Percentiles rank a stretch among this genome's conserved stretches.
Evolutionary conservation across 1,284 basidiomycete genomes (phyloP).

Genomic region (Pseudozyma thailandica): DNA sequence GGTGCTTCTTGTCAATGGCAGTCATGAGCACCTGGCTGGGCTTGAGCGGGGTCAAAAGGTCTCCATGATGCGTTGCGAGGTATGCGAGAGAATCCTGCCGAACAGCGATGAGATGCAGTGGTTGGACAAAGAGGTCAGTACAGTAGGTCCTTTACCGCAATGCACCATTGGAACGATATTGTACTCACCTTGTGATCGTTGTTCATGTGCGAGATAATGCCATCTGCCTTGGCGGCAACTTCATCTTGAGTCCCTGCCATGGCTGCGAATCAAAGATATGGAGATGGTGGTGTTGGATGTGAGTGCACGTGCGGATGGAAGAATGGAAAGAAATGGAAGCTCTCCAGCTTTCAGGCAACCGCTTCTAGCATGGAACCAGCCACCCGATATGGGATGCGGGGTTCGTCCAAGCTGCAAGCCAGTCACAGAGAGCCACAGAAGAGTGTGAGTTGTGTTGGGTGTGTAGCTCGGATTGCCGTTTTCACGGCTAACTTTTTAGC

Average conservation of each 20-base stretch:
- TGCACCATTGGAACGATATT: neutral
- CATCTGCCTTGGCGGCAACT: conserved; percentile 43
- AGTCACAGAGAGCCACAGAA: too few species aligned
- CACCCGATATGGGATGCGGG: conserved; percentile 21
- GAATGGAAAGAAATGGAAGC: conserved; percentile 1
- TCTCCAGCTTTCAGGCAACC: neutral
- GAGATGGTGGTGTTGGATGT: neutral
- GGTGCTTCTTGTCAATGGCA: conserved; percentile 45
- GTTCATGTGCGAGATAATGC: conserved; percentile 52
- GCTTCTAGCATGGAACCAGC: neutral
- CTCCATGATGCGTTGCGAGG: conserved; percentile 45
- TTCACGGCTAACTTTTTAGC: conserved; percentile 32
- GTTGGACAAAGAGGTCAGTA: neutral
- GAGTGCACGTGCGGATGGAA: neutral
- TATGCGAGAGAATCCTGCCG: conserved; percentile 45
- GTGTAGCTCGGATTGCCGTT: conserved; percentile 1
- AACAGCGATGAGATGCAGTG: neutral
- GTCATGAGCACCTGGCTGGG: conserved; percentile 46
- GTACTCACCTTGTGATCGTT: conserved; percentile 46
- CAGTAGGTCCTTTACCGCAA: too few species aligned
- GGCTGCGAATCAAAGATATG: neutral
- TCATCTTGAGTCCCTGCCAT: conserved; percentile 30
- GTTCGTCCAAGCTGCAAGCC: too few species aligned
- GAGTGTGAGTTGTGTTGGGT: neutral
- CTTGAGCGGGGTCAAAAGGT: conserved; percentile 32